These are phyloP conservation scores for Candida pseudoviswanathii DNA, from an alignment of 1,139 yeast genomes.

Conservation along the genomic window DNA sequence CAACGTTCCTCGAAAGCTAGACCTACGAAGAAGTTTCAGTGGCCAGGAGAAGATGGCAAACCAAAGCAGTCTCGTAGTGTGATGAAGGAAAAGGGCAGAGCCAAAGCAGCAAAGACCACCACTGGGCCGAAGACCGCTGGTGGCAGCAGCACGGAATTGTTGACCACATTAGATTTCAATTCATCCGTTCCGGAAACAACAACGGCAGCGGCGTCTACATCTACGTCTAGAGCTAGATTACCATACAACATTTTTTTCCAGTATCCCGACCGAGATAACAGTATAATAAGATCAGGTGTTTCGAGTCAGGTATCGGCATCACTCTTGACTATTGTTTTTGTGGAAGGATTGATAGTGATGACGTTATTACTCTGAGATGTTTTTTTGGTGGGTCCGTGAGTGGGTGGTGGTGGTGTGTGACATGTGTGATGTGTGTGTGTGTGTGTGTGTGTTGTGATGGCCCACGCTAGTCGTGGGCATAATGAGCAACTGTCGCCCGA, in stretches of 20 bases:
- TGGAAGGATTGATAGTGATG: conserved; percentile 8
- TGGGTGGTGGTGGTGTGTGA: no score
- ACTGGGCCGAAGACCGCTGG: no score
- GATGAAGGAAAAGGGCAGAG: not conserved
- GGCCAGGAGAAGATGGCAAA: not conserved
- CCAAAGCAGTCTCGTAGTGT: no score
- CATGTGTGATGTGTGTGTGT: not conserved
- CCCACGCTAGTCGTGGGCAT: not conserved
- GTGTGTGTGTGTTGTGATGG: not conserved
- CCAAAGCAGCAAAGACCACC: not conserved
- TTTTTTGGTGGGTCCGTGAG: not conserved
- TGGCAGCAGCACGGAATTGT: not conserved
- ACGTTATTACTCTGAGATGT: conserved; percentile 7
- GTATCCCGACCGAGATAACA: conserved; percentile 8
- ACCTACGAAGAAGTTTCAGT: not conserved
- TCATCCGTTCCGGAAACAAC: not conserved
- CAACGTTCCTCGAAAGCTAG: not conserved
- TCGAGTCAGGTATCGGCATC: conserved; percentile 8
- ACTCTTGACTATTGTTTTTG: conserved; percentile 7
- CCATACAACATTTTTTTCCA: conserved; percentile 10
- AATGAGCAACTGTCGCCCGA: conserved; percentile 6
- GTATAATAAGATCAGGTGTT: conserved; percentile 10
- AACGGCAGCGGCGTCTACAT: not conserved
- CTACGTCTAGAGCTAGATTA: conserved; percentile 2
- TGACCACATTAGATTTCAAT: not conserved